phyloP scores from a whole-genome alignment of 345 rosid genomes.

The Lagerstroemia speciosa region DNA sequence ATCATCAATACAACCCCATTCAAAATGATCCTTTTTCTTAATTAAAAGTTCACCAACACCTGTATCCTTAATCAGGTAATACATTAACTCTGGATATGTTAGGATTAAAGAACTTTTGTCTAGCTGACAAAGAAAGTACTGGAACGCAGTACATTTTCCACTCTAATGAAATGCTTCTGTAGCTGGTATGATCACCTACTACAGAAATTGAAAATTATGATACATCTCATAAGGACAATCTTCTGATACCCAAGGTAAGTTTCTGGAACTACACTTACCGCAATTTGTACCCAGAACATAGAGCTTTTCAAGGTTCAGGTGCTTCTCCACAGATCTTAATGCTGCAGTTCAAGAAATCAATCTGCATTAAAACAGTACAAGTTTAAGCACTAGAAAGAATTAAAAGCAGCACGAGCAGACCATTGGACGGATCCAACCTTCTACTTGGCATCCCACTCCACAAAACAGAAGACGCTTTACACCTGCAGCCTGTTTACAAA shows the following conservation, averaged over 20 bases:
- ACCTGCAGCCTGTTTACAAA: conserved; percentile 63
- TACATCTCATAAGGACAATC: background rate
- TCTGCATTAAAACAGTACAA: conserved; percentile 79
- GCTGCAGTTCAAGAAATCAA: conserved; percentile 91
- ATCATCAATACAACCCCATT: background rate
- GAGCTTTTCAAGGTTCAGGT: conserved; percentile 83
- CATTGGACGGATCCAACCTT: conserved; percentile 37
- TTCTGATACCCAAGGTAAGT: background rate
- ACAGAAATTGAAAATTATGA: no score
- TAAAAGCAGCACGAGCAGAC: conserved; percentile 7
- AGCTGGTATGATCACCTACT: no score
- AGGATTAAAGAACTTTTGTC: background rate
- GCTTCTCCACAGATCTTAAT: conserved; percentile 77
- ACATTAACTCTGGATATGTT: background rate
- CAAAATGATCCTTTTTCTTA: background rate
- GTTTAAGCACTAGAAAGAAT: conserved; percentile 36
- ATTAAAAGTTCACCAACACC: background rate
- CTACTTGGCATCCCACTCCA: conserved; percentile 99
- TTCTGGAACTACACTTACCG: conserved; percentile 33
- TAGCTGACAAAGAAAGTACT: no score
- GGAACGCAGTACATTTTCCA: no score
- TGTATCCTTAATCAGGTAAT: background rate
- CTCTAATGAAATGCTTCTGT: no score
- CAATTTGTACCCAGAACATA: conserved; percentile 96
- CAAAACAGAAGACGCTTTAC: conserved; percentile 94